Percentiles rank a stretch among this genome's conserved stretches.
These are phyloP conservation scores for Themeda triandra DNA, from an alignment of 176 grass and related monocot species.

Conservation along the genomic window DNA sequence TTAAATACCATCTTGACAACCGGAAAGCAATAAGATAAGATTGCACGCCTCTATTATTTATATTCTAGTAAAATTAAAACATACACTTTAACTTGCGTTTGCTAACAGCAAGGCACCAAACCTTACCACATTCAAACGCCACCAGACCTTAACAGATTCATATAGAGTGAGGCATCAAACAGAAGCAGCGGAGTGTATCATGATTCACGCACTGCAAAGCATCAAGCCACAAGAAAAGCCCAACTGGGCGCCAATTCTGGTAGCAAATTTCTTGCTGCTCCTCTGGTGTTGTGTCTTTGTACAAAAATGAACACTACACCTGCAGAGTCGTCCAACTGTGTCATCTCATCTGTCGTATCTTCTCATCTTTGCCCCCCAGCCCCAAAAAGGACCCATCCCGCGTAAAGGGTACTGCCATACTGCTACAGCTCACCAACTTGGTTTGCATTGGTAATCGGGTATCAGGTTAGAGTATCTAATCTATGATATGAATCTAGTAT, in stretches of 20 bases:
- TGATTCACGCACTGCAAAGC: background rate
- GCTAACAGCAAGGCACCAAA: background rate
- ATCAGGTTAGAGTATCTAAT: slow-evolving; percentile 26
- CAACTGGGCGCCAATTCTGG: background rate
- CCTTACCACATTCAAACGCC: too few relatives aligned
- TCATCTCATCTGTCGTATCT: background rate
- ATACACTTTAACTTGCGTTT: background rate
- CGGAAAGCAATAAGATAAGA: background rate
- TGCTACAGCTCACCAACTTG: background rate
- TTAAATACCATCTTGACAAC: background rate
- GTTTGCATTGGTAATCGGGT: background rate
- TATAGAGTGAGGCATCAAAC: background rate
- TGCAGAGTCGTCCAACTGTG: background rate
- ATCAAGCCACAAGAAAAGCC: background rate
- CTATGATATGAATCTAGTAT: background rate
- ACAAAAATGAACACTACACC: slow-evolving; percentile 1
- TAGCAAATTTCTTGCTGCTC: background rate
- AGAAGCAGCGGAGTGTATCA: background rate
- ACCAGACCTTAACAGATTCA: too few relatives aligned
- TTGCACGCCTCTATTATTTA: background rate
- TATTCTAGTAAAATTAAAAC: too few relatives aligned
- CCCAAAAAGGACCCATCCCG: background rate
- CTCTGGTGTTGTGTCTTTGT: background rate
- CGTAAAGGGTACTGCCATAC: background rate
- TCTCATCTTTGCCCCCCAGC: background rate